Base-by-base conservation (phyloP, 192 early-diverging fungal genomes). In the Coemansia sp. region DNA sequence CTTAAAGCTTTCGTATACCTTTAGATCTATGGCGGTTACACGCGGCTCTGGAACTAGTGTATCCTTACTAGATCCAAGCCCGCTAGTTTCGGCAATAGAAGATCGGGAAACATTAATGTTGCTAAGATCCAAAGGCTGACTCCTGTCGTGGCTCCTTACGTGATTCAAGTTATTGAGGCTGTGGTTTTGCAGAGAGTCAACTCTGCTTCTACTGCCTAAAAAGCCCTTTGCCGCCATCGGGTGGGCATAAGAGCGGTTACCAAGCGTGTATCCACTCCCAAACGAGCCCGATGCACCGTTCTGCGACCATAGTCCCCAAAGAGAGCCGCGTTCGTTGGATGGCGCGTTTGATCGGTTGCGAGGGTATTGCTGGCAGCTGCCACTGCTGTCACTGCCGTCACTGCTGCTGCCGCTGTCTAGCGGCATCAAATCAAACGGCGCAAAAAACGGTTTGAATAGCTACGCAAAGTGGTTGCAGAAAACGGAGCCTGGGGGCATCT, bases 1-100 rank as follows among this genome's bases (percentile, higher is more conserved):
- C 31, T 68, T 67, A 35, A 70, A 79, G 60, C 67, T 64, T 40
- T 79, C 70, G 56, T 79, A 79, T 12, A 80, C 65, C 55, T 45
- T 64, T 21, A 80, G 51, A 43, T 80, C 77, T 2, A 68, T 65
- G 26, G 73, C 77, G 5, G 72, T 49, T 20, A 79, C 71, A 13
- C 76, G 58, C 16, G 76, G 76, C 49, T 79, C 76, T n/a, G 61
- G 45, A 16, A 66, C 29, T 21, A 51, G 16, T 33, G 55, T 33
- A 30, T 39, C 67, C 40, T 34, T 34, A 8, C 31, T 57, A 4
- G 55, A 18, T n/a, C n/a, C 29, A 57, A 34, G 13, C 2, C n/a
- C 48, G 61, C 8, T 25, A 23, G 18, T 26, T 30, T 29, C 31
- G 30, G 55, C 29, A 15, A 33, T 57, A 13, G 55, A 34, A 33